Evolutionary conservation across 2,329 filamentous ascomycete species (phyloP), one percentile per base, ranked within the genome.

Genomic region (Mollisia scopiformis): DNA sequence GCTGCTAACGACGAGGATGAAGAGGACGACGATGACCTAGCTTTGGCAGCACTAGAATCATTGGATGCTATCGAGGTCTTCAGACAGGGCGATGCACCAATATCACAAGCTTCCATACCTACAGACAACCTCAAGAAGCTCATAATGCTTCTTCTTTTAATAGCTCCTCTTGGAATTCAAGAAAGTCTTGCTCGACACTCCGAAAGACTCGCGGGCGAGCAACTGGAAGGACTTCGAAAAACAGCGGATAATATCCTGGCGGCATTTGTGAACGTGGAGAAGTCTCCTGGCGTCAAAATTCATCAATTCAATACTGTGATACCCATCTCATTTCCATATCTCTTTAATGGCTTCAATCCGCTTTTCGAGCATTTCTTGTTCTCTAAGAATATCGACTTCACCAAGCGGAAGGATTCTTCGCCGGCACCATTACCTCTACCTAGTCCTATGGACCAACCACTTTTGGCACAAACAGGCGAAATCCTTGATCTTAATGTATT

Each of bases 311-410:
- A 83, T 70, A 76, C 77, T 6, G 80, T 88, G 31, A 77, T 90
- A 57, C 82, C 85, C 10, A 76, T 80, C 31, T 83, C 83, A 49
- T 80, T 89, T 55, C 88, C 89, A 1, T 86, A 85, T 68, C 75
- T 93, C 0, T 91, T 93, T 70, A 78, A 83, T 56, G 87, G 88
- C 0, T 82, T 92, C 64, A 86, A 84, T 63, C 81, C 86, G 1
- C 76, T 93, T 1, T 92, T 92, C 71, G 88, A 91, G 66, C 87
- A 88, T 71, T 92, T 93, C 66, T 80, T 92, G 27, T 93, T 92
- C 68, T 89, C 88, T 27, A 89, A 88, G 68, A 88, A 88, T 65
- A 78, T 92, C 23, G 86, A 91, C 66, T 83, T 91, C 55, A 85
- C 70, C 3, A 74, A 72, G 59, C 69, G 69, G 31, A 72, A 73